Evolutionary conservation across 2,329 filamentous ascomycete genomes (phyloP).

Genomic region (Biscogniauxia mediterranea): DNA sequence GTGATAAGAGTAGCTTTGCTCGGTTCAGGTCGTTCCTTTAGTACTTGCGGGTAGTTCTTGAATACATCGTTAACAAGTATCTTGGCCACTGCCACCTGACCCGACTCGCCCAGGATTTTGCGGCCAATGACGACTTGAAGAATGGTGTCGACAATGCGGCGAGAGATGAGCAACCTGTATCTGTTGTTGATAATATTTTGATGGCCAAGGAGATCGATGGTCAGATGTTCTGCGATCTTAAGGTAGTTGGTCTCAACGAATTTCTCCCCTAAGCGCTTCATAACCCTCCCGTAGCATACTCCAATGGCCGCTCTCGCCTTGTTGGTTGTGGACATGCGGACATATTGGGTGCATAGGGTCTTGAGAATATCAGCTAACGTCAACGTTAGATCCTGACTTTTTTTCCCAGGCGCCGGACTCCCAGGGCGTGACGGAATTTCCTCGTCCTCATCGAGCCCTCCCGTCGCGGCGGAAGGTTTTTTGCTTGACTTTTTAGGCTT

Average conservation of each 20-base stretch:
- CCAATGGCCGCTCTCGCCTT: constrained; percentile 78
- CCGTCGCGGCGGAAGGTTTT: constrained; percentile 58
- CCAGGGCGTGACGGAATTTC: constrained; percentile 60
- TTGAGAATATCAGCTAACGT: constrained; percentile 76
- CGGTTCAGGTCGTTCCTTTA: constrained; percentile 85
- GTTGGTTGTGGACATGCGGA: constrained; percentile 74
- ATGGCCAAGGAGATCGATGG: constrained; percentile 76
- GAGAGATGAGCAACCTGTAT: constrained; percentile 80
- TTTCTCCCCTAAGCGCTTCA: constrained; percentile 76
- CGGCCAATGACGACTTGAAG: constrained; percentile 80
- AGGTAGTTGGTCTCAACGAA: constrained; percentile 82
- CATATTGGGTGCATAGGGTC: constrained; percentile 77
- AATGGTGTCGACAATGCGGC: constrained; percentile 80
- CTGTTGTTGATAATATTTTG: constrained; percentile 76
- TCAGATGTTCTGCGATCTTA: constrained; percentile 76
- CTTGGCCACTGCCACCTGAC: constrained; percentile 79
- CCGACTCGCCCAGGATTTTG: constrained; percentile 83
- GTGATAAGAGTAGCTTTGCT: constrained; percentile 82
- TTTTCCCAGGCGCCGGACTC: constrained; percentile 74
- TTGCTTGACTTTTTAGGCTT: constrained; percentile 64
- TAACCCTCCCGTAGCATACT: constrained; percentile 79
- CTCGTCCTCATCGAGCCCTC: constrained; percentile 72
- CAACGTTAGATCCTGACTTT: constrained; percentile 68
- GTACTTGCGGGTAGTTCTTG: constrained; percentile 88
- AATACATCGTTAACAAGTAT: constrained; percentile 82